Percentiles rank a stretch among this genome's conserved stretches.
These are phyloP conservation scores for Diutina neorugosa DNA, from an alignment of 1,139 yeast species.

Conservation along the genomic window DNA sequence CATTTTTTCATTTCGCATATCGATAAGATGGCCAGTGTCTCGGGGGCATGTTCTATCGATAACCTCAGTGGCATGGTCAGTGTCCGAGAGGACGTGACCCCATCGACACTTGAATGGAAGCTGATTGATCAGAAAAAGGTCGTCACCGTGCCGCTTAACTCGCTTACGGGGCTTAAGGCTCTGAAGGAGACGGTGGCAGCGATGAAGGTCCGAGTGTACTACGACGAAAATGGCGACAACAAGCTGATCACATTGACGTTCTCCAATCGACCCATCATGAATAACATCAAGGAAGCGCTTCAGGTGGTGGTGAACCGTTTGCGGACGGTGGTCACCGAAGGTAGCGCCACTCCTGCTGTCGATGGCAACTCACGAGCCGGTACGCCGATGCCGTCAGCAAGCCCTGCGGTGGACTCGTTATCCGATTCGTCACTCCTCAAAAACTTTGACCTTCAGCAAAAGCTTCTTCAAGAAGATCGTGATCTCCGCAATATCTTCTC, in stretches of 20 bases:
- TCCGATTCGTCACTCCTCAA: conserved; percentile 37
- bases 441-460: conserved; percentile 70
- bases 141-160: conserved; percentile 38
- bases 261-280: conserved; percentile 65
- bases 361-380: background rate
- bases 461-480: conserved; percentile 57
- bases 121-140: conserved; percentile 44
- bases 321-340: conserved; percentile 25
- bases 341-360: conserved; percentile 6
- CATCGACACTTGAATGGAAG: conserved; percentile 57
- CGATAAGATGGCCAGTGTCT: conserved; percentile 10
- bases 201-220: conserved; percentile 52
- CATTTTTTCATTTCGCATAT: background rate
- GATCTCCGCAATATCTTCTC: conserved; percentile 67
- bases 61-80: conserved; percentile 58
- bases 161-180: conserved; percentile 55
- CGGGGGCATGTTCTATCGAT: conserved; percentile 61
- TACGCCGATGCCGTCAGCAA: conserved; percentile 12
- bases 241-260: conserved; percentile 49
- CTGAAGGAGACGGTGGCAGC: conserved; percentile 61
- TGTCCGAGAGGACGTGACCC: conserved; percentile 53
- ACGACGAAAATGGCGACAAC: conserved; percentile 20
- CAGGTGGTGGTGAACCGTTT: conserved; percentile 65
- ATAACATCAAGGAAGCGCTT: conserved; percentile 53
- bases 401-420: conserved; percentile 16